phyloP scores from a whole-genome alignment of 73 alveolate genomes.

The Paraurostyla sp. region DNA sequence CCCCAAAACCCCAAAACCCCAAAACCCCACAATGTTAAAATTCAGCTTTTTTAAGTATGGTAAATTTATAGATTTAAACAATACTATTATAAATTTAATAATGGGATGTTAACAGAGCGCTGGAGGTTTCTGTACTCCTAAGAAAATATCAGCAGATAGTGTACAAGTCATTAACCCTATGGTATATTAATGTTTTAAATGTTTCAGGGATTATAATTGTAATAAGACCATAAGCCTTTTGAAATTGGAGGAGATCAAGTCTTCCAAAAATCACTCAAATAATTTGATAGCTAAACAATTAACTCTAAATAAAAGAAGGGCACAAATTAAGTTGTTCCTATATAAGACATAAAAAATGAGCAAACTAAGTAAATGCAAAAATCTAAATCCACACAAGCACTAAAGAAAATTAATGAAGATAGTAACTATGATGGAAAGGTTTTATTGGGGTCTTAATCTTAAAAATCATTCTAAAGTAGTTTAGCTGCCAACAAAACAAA shows the following conservation, averaged over 20 bases:
- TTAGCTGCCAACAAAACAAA: not conserved
- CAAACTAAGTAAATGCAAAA: not conserved
- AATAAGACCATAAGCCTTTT: not conserved
- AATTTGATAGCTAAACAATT: not conserved
- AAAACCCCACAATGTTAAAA: too few species aligned
- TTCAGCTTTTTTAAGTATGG: not conserved
- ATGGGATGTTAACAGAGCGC: constrained; percentile 44
- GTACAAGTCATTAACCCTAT: not conserved
- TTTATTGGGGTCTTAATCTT: not conserved
- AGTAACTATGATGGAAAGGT: not conserved
- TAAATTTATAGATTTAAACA: not conserved
- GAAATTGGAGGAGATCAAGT: not conserved
- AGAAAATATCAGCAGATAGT: not conserved
- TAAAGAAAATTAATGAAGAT: not conserved
- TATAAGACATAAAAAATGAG: not conserved
- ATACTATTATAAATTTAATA: not conserved
- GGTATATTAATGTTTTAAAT: not conserved
- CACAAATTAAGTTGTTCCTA: not conserved
- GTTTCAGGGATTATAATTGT: not conserved
- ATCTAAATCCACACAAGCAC: not conserved
- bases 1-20: too few species aligned
- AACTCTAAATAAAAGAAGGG: not conserved
- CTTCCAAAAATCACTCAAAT: too few species aligned
- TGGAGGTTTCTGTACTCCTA: not conserved
- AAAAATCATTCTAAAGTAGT: not conserved